These are phyloP conservation scores for Reutealis trisperma DNA, from an alignment of 345 rosid genomes.

Conservation along the genomic window DNA sequence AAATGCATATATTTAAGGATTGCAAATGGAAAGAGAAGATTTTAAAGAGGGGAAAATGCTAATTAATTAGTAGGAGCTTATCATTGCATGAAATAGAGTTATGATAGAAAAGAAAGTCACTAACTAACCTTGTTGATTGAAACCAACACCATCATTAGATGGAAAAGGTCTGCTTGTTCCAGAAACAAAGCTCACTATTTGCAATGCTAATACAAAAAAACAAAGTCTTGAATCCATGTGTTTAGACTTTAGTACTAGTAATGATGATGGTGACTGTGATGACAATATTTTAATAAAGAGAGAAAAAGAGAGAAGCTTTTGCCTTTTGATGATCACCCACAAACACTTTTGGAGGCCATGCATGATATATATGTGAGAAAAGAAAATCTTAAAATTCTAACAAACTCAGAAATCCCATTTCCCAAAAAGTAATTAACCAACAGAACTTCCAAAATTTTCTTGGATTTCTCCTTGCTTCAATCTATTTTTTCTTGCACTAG, in stretches of 20 bases:
- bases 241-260: conserved; percentile 21
- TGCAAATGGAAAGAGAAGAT: background rate
- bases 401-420: conserved; percentile 25
- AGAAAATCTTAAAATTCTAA: background rate
- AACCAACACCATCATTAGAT: conserved; percentile 35
- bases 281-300: conserved; percentile 1
- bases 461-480: conserved; percentile 24
- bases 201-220: conserved; percentile 42
- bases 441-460: conserved; percentile 23
- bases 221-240: conserved; percentile 39
- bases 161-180: conserved; percentile 53
- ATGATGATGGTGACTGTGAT: conserved; percentile 23
- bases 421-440: conserved; percentile 23
- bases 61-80: background rate
- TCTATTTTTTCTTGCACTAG: conserved; percentile 15
- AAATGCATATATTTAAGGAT: too few relatives aligned
- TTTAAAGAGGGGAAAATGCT: background rate
- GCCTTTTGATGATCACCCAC: conserved; percentile 19
- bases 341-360: conserved; percentile 10
- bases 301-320: conserved; percentile 6
- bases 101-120: background rate
- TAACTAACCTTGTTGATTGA: conserved; percentile 46
- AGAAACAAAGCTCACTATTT: conserved; percentile 43
- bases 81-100: background rate
- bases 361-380: conserved; percentile 5